A percentile compares a stretch with the other conserved stretches of the same genome.
Evolutionary conservation across 495 filamentous ascomycete species (phyloP).

Genomic region (Chaetomium tenue): DNA sequence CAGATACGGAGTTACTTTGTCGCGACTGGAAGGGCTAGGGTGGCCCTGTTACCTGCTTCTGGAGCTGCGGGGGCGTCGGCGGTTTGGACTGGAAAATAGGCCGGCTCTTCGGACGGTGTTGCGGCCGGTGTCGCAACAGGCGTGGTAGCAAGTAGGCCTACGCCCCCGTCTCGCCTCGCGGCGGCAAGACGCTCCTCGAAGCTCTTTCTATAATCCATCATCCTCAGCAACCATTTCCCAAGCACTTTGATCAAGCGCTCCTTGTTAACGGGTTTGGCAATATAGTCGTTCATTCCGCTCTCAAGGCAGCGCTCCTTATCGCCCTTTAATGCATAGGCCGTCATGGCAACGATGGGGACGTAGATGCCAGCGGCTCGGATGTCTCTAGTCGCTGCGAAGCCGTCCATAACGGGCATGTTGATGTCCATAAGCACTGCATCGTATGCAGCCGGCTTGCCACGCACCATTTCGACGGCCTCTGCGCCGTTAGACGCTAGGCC

Average conservation of each 20-base stretch:
- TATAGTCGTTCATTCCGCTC: constrained; percentile 62
- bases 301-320: constrained; percentile 58
- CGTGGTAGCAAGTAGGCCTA: no score
- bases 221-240: constrained; percentile 22
- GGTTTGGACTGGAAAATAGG: no score
- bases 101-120: no score
- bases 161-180: constrained; percentile 7
- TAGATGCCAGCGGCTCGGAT: constrained; percentile 41
- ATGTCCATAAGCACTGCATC: constrained; percentile 57
- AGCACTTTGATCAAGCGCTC: constrained; percentile 20
- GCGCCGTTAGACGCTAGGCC: constrained; percentile 56
- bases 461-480: constrained; percentile 55
- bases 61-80: no score
- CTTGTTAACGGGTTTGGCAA: constrained; percentile 59
- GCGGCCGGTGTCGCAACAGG: no score
- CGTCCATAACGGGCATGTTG: constrained; percentile 53
- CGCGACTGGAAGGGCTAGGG: no score
- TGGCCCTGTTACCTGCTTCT: no score
- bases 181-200: not conserved
- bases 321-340: constrained; percentile 61
- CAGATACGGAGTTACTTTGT: no score
- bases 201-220: not conserved
- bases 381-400: constrained; percentile 40
- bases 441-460: constrained; percentile 51
- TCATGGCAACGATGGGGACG: constrained; percentile 63